Evolutionary conservation across 2,329 filamentous ascomycete species (phyloP), one percentile per base, ranked within the genome.

Genomic region (Mycosphaerella sp.): DNA sequence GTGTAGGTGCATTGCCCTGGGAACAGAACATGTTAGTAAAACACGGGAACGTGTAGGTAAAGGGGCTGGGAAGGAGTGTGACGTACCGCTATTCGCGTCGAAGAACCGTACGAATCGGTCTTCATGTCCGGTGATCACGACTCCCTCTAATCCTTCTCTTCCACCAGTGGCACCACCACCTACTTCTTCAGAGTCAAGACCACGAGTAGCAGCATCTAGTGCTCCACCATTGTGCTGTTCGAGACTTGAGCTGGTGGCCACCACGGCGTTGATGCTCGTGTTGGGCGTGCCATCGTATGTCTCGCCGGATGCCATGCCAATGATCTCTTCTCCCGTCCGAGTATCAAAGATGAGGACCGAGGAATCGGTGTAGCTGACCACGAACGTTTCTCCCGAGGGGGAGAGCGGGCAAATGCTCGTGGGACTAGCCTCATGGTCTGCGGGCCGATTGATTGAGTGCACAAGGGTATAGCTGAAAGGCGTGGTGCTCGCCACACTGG

Each of bases 1-100:
- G 87, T 94, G 72, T 98, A 98, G 58, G 93, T 97, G 73, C 90
- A 96, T 89, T 98, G 93, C 51, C 93, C 93, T 97, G 59, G 14
- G 10, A n/a, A 18, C 17, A 25, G 2, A 10, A 47, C 21, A 10
- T 21, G 42, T 67, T 36, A 62, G 60, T 18, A 56, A 48, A 41
- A 40, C 16, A 30, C 7, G 25, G 41, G 10, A 5, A n/a, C 34
- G 16, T 10, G 13, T 3, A 21, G 39, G 13, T 5, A 14, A 27
- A 27, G 6, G 17, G 17, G n/a, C 14, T 8, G 14, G 4, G 21
- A 4, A 6, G 21, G 21, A 25, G 21, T 6, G 21, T 16, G 17
- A 81, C 87, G 71, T 85, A 97, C 93, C 93, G 72, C 89, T 95
- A 67, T 98, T 97, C 57, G 93, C 93, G 75, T 98, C 93, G 69